These are phyloP conservation scores for Ilyonectria destructans DNA, from an alignment of 2,329 filamentous ascomycete species.

Conservation along the genomic window DNA sequence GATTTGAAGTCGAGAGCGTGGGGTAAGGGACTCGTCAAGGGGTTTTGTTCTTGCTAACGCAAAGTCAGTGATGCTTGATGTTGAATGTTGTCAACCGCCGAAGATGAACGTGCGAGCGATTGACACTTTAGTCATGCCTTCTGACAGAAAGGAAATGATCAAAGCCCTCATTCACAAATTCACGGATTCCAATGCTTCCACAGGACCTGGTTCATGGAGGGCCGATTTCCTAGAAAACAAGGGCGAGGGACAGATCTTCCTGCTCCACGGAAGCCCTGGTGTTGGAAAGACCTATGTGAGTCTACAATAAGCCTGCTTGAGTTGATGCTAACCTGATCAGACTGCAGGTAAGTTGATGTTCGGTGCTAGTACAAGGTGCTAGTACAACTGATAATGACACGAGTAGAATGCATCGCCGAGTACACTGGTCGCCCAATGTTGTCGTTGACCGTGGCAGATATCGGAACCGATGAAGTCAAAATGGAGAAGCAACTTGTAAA, in stretches of 20 bases:
- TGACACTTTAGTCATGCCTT: constrained; percentile 4
- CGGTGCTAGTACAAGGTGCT: background rate
- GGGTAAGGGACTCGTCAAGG: background rate
- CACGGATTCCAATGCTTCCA: background rate
- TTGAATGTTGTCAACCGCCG: background rate
- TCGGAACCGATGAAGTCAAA: constrained; percentile 26
- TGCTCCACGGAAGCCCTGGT: constrained; percentile 9
- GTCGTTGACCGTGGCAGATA: constrained; percentile 39
- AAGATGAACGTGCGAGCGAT: background rate
- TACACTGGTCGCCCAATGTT: constrained; percentile 19
- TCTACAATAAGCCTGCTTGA: background rate
- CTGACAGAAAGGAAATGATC: constrained; percentile 1
- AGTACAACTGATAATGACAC: background rate
- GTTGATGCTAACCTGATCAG: background rate
- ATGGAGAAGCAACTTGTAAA: constrained; percentile 35
- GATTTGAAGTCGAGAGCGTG: constrained; percentile 4
- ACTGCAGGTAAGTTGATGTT: background rate
- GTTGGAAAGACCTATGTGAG: constrained; percentile 9
- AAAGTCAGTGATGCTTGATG: background rate
- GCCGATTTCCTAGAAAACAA: constrained; percentile 10
- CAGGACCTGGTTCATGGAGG: background rate
- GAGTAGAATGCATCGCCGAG: constrained; percentile 1
- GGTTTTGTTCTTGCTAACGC: background rate
- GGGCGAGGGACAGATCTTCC: constrained; percentile 5
- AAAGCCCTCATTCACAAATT: constrained; percentile 9